Conservation (phyloP, 2,329 filamentous ascomycete species). For the Ophiostoma sp. region DNA sequence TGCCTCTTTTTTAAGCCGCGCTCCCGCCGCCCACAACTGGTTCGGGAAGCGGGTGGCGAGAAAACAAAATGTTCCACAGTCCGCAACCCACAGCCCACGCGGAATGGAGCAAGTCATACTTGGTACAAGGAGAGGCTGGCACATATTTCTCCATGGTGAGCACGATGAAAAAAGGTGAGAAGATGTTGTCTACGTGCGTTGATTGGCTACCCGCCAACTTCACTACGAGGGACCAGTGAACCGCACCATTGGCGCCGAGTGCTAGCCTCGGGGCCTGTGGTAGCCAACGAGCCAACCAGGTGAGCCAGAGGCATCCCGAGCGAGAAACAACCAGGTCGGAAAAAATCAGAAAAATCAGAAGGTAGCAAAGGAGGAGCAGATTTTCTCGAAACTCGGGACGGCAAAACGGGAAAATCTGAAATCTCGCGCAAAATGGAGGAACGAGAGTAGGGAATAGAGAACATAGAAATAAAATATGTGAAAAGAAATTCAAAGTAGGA, state of each 20-base stretch:
- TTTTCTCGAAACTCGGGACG: neutral
- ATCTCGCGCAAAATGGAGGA: neutral
- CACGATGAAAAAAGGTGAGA: neutral
- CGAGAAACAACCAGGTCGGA: neutral
- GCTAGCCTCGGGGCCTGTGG: neutral
- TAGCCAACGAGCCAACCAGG: slow-evolving; percentile 22
- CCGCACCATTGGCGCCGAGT: slow-evolving; percentile 10
- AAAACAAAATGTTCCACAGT: neutral
- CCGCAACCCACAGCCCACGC: neutral
- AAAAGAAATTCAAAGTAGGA: neutral
- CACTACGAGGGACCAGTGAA: slow-evolving; percentile 7
- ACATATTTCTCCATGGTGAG: slow-evolving; percentile 3
- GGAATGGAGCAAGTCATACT: neutral
- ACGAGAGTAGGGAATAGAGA: neutral
- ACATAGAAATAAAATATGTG: neutral
- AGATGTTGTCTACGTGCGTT: neutral
- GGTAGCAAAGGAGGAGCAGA: neutral
- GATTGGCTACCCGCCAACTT: neutral
- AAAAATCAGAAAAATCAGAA: neutral
- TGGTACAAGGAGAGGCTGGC: neutral
- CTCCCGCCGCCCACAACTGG: neutral
- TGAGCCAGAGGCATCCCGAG: neutral
- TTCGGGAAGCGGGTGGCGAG: slow-evolving; percentile 2
- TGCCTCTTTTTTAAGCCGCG: slow-evolving; percentile 4
- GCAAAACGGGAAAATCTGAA: neutral